phyloP scores from a whole-genome alignment of 2,329 filamentous ascomycete genomes.

The Cryoendolithus antarcticus region DNA sequence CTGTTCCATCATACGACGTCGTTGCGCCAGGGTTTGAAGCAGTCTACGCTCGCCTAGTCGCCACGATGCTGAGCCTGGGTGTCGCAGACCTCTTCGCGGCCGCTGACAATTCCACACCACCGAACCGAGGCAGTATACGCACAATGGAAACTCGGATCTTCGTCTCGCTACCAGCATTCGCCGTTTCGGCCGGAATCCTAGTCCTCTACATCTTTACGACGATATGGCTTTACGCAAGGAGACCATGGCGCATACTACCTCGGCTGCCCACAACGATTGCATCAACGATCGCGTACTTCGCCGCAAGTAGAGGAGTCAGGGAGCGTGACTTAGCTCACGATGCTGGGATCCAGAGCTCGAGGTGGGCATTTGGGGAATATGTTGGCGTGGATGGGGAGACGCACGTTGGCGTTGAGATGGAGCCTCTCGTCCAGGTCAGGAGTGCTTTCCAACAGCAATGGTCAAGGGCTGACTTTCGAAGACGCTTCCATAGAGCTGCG shows the following conservation, averaged over 20 bases:
- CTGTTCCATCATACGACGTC: conserved; percentile 22
- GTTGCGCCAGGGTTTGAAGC: conserved; percentile 14
- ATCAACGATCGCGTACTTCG: conserved; percentile 35
- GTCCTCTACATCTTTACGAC: conserved; percentile 32
- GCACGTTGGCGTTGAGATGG: conserved; percentile 41
- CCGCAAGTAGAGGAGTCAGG: conserved; percentile 32
- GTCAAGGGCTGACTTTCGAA: too few relatives aligned
- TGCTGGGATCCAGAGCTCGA: background rate
- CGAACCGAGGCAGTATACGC: conserved; percentile 9
- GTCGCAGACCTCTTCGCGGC: conserved; percentile 26
- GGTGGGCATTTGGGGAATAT: conserved; percentile 34
- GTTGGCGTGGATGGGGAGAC: conserved; percentile 35
- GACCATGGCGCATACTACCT: conserved; percentile 34
- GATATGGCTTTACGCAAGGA: conserved; percentile 29
- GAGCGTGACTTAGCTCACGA: conserved; percentile 18
- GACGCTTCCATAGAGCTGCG: too few relatives aligned
- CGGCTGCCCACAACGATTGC: conserved; percentile 41
- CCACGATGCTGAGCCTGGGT: conserved; percentile 34
- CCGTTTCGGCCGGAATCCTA: conserved; percentile 34
- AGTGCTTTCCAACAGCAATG: too few relatives aligned
- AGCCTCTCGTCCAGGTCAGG: conserved; percentile 32
- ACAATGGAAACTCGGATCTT: conserved; percentile 34
- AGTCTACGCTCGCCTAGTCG: conserved; percentile 29
- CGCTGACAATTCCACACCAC: accelerated
- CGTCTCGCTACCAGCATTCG: conserved; percentile 35